These are phyloP conservation scores for Conticribra weissflogii DNA, from an alignment of 108 stramenopile species.

Conservation along the genomic window DNA sequence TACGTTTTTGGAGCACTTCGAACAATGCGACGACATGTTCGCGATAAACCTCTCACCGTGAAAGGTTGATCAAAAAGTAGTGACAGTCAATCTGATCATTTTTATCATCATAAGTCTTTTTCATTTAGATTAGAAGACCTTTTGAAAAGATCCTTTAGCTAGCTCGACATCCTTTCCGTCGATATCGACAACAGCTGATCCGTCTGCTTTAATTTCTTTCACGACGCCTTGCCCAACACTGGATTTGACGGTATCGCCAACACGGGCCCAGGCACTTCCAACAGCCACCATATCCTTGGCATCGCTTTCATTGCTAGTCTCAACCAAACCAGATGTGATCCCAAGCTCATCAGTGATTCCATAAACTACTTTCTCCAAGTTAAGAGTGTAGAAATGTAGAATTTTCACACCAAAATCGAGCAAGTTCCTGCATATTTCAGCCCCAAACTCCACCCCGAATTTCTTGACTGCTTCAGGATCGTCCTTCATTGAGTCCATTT, in stretches of 20 bases:
- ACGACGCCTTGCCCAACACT: constrained; percentile 78
- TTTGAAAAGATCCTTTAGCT: constrained; percentile 65
- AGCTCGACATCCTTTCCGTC: constrained; percentile 62
- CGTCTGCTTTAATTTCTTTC: constrained; percentile 65
- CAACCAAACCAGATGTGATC: constrained; percentile 51
- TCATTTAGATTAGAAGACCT: constrained; percentile 53
- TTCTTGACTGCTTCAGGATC: constrained; percentile 87
- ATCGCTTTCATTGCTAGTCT: constrained; percentile 74
- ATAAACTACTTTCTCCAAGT: constrained; percentile 94
- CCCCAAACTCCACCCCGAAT: constrained; percentile 94
- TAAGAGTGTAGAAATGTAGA: constrained; percentile 98
- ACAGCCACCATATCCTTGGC: constrained; percentile 84
- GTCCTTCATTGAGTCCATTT: constrained; percentile 91
- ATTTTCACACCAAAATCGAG: constrained; percentile 78
- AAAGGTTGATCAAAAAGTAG: too few species aligned
- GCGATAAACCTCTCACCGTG: too few species aligned
- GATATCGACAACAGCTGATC: constrained; percentile 63
- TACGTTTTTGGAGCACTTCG: too few species aligned
- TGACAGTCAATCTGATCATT: too few species aligned
- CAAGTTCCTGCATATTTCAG: constrained; percentile 86
- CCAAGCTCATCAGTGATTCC: constrained; percentile 88
- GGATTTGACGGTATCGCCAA: constrained; percentile 84
- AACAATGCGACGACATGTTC: too few species aligned
- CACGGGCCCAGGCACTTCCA: constrained; percentile 91
- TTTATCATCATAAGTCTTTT: too few species aligned